These are phyloP conservation scores for Calonectria hawksworthii DNA, from an alignment of 2,329 filamentous ascomycete genomes.

Conservation along the genomic window DNA sequence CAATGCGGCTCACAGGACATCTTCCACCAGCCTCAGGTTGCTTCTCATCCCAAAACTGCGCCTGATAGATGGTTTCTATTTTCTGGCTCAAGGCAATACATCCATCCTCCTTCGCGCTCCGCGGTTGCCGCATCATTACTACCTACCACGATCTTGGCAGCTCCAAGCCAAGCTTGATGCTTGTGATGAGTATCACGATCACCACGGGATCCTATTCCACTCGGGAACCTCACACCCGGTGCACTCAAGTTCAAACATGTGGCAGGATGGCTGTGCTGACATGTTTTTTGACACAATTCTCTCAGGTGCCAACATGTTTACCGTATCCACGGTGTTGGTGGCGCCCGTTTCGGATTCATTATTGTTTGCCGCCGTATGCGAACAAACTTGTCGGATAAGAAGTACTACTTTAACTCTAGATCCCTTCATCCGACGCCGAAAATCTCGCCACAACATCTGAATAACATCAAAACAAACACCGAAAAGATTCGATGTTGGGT, in stretches of 20 bases:
- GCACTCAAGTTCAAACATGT: background rate
- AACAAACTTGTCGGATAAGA: background rate
- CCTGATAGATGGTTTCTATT: background rate
- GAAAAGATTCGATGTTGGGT: background rate
- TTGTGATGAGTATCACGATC: background rate
- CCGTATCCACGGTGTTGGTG: background rate
- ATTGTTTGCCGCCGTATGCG: background rate
- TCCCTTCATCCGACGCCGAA: background rate
- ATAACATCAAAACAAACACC: background rate
- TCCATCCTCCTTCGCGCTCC: background rate
- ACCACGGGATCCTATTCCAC: background rate
- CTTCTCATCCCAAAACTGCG: background rate
- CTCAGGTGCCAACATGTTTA: background rate
- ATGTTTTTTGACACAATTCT: background rate
- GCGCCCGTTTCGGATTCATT: conserved; percentile 4
- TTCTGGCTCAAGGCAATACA: background rate
- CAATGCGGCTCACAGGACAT: background rate
- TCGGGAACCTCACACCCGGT: background rate
- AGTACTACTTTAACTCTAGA: background rate
- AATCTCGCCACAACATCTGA: background rate
- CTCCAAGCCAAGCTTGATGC: background rate
- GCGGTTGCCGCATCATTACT: background rate
- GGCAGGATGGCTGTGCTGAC: background rate
- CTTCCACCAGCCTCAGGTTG: background rate
- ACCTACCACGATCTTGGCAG: background rate